A percentile compares a stretch with the other conserved stretches of the same genome.
Conservation (phyloP, 1,284 basidiomycete species). For the Gomphus bonarii region DNA sequence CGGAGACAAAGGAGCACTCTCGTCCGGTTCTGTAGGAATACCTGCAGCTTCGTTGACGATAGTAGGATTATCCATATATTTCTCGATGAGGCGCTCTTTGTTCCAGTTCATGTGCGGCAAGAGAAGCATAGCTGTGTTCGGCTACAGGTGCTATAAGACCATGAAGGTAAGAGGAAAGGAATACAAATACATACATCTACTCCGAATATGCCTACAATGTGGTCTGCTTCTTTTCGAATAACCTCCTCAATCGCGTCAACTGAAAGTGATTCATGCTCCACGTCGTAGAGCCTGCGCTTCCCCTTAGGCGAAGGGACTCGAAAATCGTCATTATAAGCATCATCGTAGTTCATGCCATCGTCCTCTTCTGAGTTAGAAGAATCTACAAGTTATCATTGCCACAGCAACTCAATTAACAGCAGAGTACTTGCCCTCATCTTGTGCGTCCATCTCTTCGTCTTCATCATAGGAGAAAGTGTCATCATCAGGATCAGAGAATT, state of each 20-base stretch:
- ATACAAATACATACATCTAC: conserved; percentile 57
- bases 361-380: conserved; percentile 42
- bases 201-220: conserved; percentile 77
- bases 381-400: conserved; percentile 21
- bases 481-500: conserved; percentile 57
- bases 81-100: conserved; percentile 90
- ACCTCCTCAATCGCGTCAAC: conserved; percentile 64
- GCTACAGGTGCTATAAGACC: conserved; percentile 16
- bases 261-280: conserved; percentile 69
- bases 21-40: conserved; percentile 25
- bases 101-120: conserved; percentile 90
- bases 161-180: conserved; percentile 2
- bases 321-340: conserved; percentile 51
- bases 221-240: conserved; percentile 71
- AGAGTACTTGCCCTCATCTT: conserved; percentile 38
- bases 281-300: conserved; percentile 63
- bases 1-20: conserved; percentile 19
- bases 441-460: conserved; percentile 57
- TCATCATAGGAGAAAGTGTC: conserved; percentile 52
- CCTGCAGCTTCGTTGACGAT: conserved; percentile 67
- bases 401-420: background rate
- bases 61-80: conserved; percentile 85
- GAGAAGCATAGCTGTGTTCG: conserved; percentile 60
- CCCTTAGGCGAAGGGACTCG: conserved; percentile 38
- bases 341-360: conserved; percentile 18